phyloP scores from a whole-genome alignment of 306 rosid genomes.

The Dryas alaskensis region DNA sequence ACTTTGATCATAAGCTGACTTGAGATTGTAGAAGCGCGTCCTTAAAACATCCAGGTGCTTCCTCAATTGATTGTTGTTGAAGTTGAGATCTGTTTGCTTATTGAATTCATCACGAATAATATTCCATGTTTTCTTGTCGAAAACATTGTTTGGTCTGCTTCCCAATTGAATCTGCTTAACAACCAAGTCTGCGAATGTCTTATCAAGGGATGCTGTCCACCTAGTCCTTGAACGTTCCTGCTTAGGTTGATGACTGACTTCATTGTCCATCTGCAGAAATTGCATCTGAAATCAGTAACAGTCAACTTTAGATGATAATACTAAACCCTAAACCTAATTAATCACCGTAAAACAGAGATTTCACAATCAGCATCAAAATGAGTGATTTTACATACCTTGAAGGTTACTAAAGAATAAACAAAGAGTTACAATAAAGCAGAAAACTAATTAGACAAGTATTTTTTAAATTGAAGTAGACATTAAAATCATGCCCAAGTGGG shows the following conservation, averaged over 20 bases:
- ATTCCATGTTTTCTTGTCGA: constrained; percentile 88
- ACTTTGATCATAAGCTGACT: constrained; percentile 61
- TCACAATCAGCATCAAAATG: background rate
- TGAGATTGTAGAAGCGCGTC: constrained; percentile 65
- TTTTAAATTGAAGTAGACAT: too few relatives aligned
- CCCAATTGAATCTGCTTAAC: constrained; percentile 79
- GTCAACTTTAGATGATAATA: constrained; percentile 6
- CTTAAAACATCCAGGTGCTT: constrained; percentile 90
- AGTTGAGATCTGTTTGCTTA: constrained; percentile 67
- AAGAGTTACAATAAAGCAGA: too few relatives aligned
- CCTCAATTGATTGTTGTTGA: constrained; percentile 87
- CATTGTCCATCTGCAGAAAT: constrained; percentile 55
- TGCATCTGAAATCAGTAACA: constrained; percentile 19
- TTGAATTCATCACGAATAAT: constrained; percentile 76
- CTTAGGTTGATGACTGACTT: constrained; percentile 50
- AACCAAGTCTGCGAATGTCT: constrained; percentile 82
- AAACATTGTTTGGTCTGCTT: constrained; percentile 70
- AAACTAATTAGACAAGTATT: too few relatives aligned
- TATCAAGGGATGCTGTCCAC: constrained; percentile 88
- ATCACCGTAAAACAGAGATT: background rate
- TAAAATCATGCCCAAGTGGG: too few relatives aligned
- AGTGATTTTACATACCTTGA: background rate
- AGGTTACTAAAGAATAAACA: too few relatives aligned
- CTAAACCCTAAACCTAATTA: background rate
- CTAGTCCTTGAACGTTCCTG: constrained; percentile 88